Evolutionary conservation across 208 protist genomes (phyloP).

Genomic region (Crithidia sp.): DNA sequence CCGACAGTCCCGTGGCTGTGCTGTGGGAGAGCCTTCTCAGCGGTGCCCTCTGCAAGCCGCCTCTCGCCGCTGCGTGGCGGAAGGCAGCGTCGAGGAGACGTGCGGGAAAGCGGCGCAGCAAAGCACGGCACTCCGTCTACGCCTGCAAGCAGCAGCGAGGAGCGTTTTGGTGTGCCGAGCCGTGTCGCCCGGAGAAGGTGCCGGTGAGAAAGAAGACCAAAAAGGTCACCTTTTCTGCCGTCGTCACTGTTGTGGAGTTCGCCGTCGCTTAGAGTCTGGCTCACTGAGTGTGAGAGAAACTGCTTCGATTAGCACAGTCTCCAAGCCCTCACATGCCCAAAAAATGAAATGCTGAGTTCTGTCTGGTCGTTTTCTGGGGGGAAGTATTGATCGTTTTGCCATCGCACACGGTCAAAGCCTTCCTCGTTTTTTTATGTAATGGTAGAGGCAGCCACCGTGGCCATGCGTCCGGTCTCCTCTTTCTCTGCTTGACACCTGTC

Average conservation of each 20-base stretch:
- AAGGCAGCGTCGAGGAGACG: too few species aligned
- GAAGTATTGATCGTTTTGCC: too few species aligned
- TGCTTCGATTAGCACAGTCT: not conserved
- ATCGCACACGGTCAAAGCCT: not conserved
- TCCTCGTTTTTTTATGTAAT: conserved; percentile 9
- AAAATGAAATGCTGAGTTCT: not conserved
- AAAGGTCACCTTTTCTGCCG: conserved; percentile 30
- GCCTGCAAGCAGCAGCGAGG: conserved; percentile 24
- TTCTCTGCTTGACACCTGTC: too few species aligned
- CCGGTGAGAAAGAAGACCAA: conserved; percentile 20
- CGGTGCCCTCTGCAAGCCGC: not conserved
- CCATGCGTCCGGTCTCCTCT: not conserved
- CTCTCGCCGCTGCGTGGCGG: too few species aligned
- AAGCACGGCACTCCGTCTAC: conserved; percentile 13
- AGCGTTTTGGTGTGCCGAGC: conserved; percentile 32
- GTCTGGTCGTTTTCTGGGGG: too few species aligned
- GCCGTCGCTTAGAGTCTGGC: conserved; percentile 4
- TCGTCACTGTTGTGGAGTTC: conserved; percentile 35
- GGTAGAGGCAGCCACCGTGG: not conserved
- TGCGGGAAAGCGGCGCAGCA: not conserved
- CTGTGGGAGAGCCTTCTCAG: conserved; percentile 27
- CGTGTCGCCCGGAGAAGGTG: conserved; percentile 26
- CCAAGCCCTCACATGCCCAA: not conserved
- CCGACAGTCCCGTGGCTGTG: conserved; percentile 12
- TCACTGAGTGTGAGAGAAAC: not conserved